phyloP scores from a whole-genome alignment of 169 alveolate genomes.

The Perkinsus olseni region DNA sequence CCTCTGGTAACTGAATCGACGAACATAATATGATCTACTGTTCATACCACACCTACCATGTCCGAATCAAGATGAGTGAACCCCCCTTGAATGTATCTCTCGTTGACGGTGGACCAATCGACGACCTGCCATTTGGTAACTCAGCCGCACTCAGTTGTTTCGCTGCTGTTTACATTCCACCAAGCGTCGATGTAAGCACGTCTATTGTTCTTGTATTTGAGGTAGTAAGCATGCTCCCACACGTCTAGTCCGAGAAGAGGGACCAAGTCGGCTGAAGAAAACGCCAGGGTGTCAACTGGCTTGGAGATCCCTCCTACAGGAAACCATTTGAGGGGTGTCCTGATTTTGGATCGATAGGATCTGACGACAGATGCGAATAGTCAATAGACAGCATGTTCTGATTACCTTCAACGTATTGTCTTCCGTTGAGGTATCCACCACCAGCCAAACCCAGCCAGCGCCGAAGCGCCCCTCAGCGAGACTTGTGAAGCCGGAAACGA shows the following conservation, averaged over 20 bases:
- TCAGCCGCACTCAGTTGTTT: neutral
- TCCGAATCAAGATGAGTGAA: neutral
- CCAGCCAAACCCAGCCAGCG: slow-evolving; percentile 96
- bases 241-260: slow-evolving; percentile 85
- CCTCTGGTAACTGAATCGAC: neutral
- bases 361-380: neutral
- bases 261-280: neutral
- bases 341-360: neutral
- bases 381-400: neutral
- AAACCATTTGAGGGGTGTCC: slow-evolving; percentile 2
- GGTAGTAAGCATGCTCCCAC: slow-evolving; percentile 96
- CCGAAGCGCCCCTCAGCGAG: slow-evolving; percentile 75
- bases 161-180: neutral
- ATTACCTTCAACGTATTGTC: neutral
- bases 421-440: slow-evolving; percentile 42
- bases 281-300: neutral
- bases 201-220: slow-evolving; percentile 78
- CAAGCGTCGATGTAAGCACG: neutral
- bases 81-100: neutral
- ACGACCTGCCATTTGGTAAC: neutral
- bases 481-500: slow-evolving; percentile 36
- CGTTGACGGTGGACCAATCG: neutral
- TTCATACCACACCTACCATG: neutral
- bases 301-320: neutral
- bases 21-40: neutral